Evolutionary conservation across 768 basidiomycete genomes (phyloP), one percentile per base, ranked within the genome.

Genomic region (Boletus pseudo-olivaceus): DNA sequence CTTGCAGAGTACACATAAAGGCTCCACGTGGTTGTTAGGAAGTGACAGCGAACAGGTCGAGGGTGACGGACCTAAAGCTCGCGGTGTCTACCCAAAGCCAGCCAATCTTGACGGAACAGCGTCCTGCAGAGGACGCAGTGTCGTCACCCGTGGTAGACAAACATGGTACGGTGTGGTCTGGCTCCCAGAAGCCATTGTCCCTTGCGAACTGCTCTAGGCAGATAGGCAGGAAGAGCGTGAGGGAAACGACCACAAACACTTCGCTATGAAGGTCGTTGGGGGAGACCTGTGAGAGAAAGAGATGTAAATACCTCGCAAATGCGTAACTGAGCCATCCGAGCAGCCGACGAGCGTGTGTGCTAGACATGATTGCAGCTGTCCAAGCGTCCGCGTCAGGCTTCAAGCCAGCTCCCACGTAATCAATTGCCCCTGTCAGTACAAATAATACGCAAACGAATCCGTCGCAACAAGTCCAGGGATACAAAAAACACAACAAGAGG

Each of bases 81-180:
- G 94, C 93, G 12, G 79, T 92, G 65, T 96, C 94, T 47, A 95
- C 81, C 93, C 93, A 96, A 1, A 76, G 55, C 82, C 92, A 92
- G 1, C 83, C 84, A 51, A 96, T 75, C 66, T 83, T 83, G 26
- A 94, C 92, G 5, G 87, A 89, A 69, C 93, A 96, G 27, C 88
- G 78, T 15, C 55, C 62, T 5, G 69, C 77, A 7, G 69, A 68
- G n/a, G 72, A 69, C 3, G 62, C 64, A 0, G 55, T 53, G 3
- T 59, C 55, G 26, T 33, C 57, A 27, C 38, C 53, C 15, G 43
- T 32, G 27, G 53, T 40, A 1, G 71, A 54, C 1, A 62, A 49
- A 65, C 94, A 96, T 5, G 80, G 82, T n/a, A 72, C 57, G 0
- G 74, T 79, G 57, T 79, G 80, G 52, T 88, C 88, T 0, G 91